Evolutionary conservation across 2,329 filamentous ascomycete species (phyloP).

Genomic region (Aspergillus sp.): DNA sequence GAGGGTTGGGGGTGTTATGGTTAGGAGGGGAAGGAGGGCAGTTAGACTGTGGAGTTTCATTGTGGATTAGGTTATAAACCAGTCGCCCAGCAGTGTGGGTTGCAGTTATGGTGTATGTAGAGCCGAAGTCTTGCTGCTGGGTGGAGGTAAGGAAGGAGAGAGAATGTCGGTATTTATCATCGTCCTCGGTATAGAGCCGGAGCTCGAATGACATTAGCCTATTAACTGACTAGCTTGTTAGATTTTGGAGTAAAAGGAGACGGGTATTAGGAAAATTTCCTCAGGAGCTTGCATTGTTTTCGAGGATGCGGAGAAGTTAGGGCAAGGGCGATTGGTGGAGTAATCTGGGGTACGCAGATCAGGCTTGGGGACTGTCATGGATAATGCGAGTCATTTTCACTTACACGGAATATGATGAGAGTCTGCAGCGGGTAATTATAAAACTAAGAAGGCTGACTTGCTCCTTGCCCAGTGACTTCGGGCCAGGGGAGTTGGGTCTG

Average conservation of each 20-base stretch:
- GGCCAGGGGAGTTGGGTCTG: too few species aligned
- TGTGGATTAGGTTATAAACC: neutral
- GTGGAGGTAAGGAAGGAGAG: too few species aligned
- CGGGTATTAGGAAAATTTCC: neutral
- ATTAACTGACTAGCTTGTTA: neutral
- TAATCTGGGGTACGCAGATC: neutral
- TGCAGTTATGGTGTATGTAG: too few species aligned
- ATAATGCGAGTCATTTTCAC: neutral
- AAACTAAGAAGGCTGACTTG: too few species aligned
- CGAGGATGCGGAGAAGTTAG: neutral
- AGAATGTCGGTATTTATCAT: neutral
- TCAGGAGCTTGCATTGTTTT: neutral
- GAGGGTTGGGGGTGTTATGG: neutral
- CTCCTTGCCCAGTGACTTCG: too few species aligned
- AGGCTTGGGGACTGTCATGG: neutral
- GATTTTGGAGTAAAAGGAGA: neutral
- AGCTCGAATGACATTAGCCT: neutral
- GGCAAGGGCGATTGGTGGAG: neutral
- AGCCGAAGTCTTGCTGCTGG: too few species aligned
- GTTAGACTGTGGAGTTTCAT: neutral
- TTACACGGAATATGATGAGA: too few species aligned
- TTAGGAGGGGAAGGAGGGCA: neutral
- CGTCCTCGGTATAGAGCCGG: neutral
- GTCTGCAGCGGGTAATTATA: too few species aligned
- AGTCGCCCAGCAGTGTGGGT: neutral